These are phyloP conservation scores for Aspergillus thermomutatus DNA, from an alignment of 2,329 filamentous ascomycete genomes.

Conservation along the genomic window DNA sequence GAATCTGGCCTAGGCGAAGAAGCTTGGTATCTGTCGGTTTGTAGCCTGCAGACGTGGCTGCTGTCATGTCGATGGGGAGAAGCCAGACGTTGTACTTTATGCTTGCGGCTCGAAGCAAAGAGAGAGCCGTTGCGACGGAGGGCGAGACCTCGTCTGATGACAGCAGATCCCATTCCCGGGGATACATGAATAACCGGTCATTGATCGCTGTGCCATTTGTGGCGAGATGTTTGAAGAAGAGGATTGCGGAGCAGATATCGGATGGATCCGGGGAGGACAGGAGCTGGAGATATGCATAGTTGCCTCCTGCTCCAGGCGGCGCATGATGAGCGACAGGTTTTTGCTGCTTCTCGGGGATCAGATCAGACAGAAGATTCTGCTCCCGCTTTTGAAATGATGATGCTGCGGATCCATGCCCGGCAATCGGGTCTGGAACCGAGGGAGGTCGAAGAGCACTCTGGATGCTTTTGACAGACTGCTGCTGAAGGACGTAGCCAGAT, in stretches of 20 bases:
- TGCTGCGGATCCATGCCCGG: slow-evolving; percentile 11
- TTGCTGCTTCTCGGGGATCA: slow-evolving; percentile 2
- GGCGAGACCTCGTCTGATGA: slow-evolving; percentile 20
- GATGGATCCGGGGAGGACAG: slow-evolving; percentile 41
- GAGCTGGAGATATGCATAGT: slow-evolving; percentile 44
- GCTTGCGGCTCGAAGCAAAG: slow-evolving; percentile 37
- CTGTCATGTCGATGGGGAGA: slow-evolving; percentile 40
- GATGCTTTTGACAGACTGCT: slow-evolving; percentile 75
- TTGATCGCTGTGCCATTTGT: slow-evolving; percentile 32
- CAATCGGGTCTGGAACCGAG: slow-evolving; percentile 10
- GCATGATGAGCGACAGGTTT: background rate
- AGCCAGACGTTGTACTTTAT: slow-evolving; percentile 40
- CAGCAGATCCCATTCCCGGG: slow-evolving; percentile 42
- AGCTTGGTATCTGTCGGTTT: slow-evolving; percentile 34
- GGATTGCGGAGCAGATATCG: slow-evolving; percentile 44
- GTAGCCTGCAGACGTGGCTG: slow-evolving; percentile 31
- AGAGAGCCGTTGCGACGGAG: slow-evolving; percentile 31
- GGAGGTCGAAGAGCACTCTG: slow-evolving; percentile 62
- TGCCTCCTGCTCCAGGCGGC: slow-evolving; percentile 15
- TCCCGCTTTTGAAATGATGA: slow-evolving; percentile 21
- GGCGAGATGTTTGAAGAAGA: slow-evolving; percentile 41
- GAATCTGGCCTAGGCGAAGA: slow-evolving; percentile 35
- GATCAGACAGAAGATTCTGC: slow-evolving; percentile 14
- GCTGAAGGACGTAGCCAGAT: slow-evolving; percentile 82
- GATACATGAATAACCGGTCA: slow-evolving; percentile 47